These are phyloP conservation scores for Phaeotremella skinneri DNA, from an alignment of 768 basidiomycete species.

Conservation along the genomic window DNA sequence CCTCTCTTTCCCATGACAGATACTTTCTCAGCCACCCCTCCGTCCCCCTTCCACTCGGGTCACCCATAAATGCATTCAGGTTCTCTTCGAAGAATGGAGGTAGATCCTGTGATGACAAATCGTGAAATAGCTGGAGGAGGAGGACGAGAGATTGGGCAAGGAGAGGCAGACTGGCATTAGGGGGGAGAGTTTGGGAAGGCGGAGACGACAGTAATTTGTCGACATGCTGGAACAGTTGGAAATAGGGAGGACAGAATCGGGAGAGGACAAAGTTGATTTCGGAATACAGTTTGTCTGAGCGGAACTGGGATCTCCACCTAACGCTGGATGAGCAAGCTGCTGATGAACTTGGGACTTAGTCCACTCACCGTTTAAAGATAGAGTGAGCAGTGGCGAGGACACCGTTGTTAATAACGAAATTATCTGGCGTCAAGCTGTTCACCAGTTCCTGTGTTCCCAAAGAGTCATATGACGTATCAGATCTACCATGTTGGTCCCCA, in stretches of 20 bases:
- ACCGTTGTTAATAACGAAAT: slow-evolving; percentile 82
- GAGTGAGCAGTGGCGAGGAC: slow-evolving; percentile 93
- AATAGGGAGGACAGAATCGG: slow-evolving; percentile 79
- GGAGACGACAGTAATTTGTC: slow-evolving; percentile 53
- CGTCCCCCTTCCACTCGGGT: slow-evolving; percentile 54
- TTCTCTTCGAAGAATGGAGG: slow-evolving; percentile 91
- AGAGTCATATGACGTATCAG: background rate
- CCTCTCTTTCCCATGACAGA: slow-evolving; percentile 71
- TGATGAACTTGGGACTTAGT: background rate
- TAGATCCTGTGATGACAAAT: slow-evolving; percentile 90
- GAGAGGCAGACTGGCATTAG: slow-evolving; percentile 48
- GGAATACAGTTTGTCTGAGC: slow-evolving; percentile 78
- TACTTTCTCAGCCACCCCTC: slow-evolving; percentile 71
- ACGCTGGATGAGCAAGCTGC: slow-evolving; percentile 25
- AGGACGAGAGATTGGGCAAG: slow-evolving; percentile 74
- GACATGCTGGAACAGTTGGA: slow-evolving; percentile 67
- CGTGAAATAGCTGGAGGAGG: slow-evolving; percentile 83
- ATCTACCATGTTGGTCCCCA: background rate
- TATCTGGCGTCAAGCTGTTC: slow-evolving; percentile 68
- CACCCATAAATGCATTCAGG: slow-evolving; percentile 74
- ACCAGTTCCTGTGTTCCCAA: slow-evolving; percentile 84
- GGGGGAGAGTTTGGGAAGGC: slow-evolving; percentile 44
- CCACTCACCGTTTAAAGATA: slow-evolving; percentile 65
- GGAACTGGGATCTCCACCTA: slow-evolving; percentile 86
- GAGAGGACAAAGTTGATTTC: slow-evolving; percentile 87